Base-by-base conservation (phyloP, 768 basidiomycete genomes). In the Panaeolus papilionaceus region DNA sequence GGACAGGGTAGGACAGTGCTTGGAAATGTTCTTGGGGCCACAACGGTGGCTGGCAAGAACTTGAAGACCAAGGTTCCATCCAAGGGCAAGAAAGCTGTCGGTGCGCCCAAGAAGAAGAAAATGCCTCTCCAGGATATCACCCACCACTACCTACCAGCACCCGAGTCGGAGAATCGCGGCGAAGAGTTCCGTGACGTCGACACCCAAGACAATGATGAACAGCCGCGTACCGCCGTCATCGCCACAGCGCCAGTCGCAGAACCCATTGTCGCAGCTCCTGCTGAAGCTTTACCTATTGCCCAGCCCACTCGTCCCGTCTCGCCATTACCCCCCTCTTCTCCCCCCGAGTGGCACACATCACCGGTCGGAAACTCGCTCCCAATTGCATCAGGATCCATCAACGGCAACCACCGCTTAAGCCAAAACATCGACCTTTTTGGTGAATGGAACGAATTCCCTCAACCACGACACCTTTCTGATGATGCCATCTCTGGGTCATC, bases 241-340 rank as follows among this genome's bases (percentile, higher is more conserved):
- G 26, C 58, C 49, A 38, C 65, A 61, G 61, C 64, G 18, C 38
- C 69, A 3, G 64, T 38, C 33, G 26, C 61, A 28, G 37, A 58
- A 18, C 23, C 49, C 12, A 65, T 51, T 38, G 23, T 14, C 10
- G 7, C 64, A 14, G 37, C 39, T 44, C 64, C 58, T 33, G 12
- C 61, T 16, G 20, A 49, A 20, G 28, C 44, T 9, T 16, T 12
- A 38, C 54, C 54, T 47, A 20, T 14, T 49, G 38, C 45, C n/a
- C 40, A 39, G 33, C 11, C 28, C 54, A 16, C 8, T 16, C 28
- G 67, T 16, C 71, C 72, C 42, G 68, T 72, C 9, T 80, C 79
- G n/a, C 77, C 79, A 4, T 71, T 80, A 38, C 79, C 79, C 9
- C 79, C 79, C 0, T 80, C 79, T 2, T 80, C 79, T 7, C 79